Evolutionary conservation across 2,329 filamentous ascomycete genomes (phyloP).

Genomic region (Apiospora phragmitis): DNA sequence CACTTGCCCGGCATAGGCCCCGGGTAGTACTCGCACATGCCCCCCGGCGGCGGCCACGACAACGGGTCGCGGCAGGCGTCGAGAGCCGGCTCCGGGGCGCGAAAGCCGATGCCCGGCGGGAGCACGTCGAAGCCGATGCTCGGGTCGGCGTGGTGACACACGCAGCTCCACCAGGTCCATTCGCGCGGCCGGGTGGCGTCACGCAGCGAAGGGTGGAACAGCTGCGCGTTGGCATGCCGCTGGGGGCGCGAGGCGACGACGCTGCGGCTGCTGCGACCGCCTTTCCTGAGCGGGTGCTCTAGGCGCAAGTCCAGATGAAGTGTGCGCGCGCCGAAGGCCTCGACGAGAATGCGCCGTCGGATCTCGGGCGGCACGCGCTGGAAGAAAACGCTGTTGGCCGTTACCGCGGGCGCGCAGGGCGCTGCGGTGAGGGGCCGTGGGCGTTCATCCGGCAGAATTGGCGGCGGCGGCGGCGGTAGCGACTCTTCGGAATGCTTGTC

Average conservation of each 20-base stretch:
- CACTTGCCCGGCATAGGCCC: neutral
- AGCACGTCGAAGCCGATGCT: neutral
- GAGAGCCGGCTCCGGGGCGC: neutral
- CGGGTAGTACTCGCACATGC: conserved; percentile 2
- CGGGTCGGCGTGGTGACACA: conserved; percentile 11
- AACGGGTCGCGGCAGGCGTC: neutral
- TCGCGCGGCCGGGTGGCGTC: conserved; percentile 1
- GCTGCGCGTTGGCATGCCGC: conserved; percentile 11
- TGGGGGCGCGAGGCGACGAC: neutral
- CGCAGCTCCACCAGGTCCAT: conserved; percentile 16
- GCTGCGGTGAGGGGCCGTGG: neutral
- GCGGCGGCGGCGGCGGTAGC: neutral
- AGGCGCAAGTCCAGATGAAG: conserved; percentile 15
- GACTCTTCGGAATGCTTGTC: neutral
- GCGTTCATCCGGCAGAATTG: neutral
- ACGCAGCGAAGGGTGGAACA: conserved; percentile 12
- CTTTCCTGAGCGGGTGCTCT: neutral
- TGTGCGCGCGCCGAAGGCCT: conserved; percentile 13
- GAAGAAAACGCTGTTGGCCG: conserved; percentile 12
- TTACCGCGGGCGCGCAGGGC: neutral
- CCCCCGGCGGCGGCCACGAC: too few species aligned
- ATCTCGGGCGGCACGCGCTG: conserved; percentile 10
- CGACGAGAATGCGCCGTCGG: conserved; percentile 13
- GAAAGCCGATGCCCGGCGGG: neutral
- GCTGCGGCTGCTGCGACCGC: neutral